Percentiles rank a stretch among this genome's conserved stretches.
Evolutionary conservation across 768 basidiomycete genomes (phyloP).

Genomic region (Boletus rex-veris): DNA sequence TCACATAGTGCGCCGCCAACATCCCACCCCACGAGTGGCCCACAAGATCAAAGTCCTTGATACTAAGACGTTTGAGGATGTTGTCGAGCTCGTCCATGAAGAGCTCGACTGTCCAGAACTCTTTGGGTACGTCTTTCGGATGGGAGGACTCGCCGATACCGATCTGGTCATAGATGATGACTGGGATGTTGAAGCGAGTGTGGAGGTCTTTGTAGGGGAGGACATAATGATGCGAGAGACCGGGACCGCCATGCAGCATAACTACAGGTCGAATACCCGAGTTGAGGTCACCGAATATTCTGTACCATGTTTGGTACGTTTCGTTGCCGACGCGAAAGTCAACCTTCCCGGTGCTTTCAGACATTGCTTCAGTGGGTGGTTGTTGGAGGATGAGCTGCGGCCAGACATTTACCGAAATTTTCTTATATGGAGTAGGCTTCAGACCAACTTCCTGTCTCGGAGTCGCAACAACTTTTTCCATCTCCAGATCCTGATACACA

Average conservation of each 20-base stretch:
- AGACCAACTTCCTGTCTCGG: neutral
- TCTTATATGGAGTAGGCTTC: neutral
- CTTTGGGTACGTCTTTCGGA: slow-evolving; percentile 19
- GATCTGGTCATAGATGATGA: slow-evolving; percentile 52
- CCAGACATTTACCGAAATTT: neutral
- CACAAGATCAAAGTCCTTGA: slow-evolving; percentile 42
- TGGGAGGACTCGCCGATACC: slow-evolving; percentile 47
- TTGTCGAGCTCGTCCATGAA: slow-evolving; percentile 55
- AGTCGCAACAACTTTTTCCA: neutral
- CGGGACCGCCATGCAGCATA: slow-evolving; percentile 47
- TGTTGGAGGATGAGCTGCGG: neutral
- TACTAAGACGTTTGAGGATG: slow-evolving; percentile 40
- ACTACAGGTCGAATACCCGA: slow-evolving; percentile 35
- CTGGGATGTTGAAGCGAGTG: slow-evolving; percentile 30
- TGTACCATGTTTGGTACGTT: slow-evolving; percentile 43
- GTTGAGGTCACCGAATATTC: slow-evolving; percentile 40
- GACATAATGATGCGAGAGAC: slow-evolving; percentile 38
- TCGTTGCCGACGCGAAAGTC: slow-evolving; percentile 18
- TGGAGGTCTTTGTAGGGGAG: slow-evolving; percentile 37
- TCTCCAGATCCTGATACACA: neutral
- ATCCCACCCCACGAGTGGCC: slow-evolving; percentile 64
- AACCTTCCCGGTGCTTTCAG: slow-evolving; percentile 21
- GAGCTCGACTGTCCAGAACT: slow-evolving; percentile 46
- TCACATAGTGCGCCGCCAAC: slow-evolving; percentile 41
- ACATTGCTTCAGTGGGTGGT: slow-evolving; percentile 5